These are phyloP conservation scores for Phytophthora rubi DNA, from an alignment of 352 stramenopile genomes.

Conservation along the genomic window DNA sequence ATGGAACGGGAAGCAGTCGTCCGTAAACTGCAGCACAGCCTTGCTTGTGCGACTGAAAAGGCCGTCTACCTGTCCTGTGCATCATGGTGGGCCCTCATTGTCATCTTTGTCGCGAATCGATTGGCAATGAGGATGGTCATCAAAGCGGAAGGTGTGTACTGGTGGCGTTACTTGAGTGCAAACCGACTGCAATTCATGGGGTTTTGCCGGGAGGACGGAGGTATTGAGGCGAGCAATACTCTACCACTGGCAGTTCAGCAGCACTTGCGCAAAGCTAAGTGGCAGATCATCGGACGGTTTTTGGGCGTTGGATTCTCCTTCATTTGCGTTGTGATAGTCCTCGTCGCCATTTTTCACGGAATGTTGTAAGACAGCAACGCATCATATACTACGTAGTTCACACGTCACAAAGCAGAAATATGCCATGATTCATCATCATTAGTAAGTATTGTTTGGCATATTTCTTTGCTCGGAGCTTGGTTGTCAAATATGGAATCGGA, in stretches of 20 bases:
- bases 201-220: slow-evolving; percentile 61
- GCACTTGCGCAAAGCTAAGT: slow-evolving; percentile 50
- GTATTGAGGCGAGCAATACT: slow-evolving; percentile 40
- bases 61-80: slow-evolving; percentile 62
- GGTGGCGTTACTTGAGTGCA: slow-evolving; percentile 67
- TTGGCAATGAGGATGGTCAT: slow-evolving; percentile 57
- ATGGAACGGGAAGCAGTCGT: slow-evolving; percentile 27
- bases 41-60: slow-evolving; percentile 61
- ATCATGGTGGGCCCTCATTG: slow-evolving; percentile 70
- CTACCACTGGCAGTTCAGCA: slow-evolving; percentile 47
- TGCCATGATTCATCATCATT: neutral
- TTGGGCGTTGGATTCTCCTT: slow-evolving; percentile 35
- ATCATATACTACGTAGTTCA: neutral
- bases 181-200: slow-evolving; percentile 60
- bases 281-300: slow-evolving; percentile 45
- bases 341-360: slow-evolving; percentile 26
- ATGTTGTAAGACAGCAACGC: slow-evolving; percentile 9
- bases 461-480: too few species aligned
- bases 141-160: slow-evolving; percentile 46
- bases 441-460: too few species aligned
- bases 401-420: neutral
- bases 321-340: slow-evolving; percentile 18
- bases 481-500: neutral
- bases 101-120: slow-evolving; percentile 53
- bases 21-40: slow-evolving; percentile 39